These are phyloP conservation scores for Lomentospora prolificans DNA, from an alignment of 2,329 filamentous ascomycete species.

Conservation along the genomic window DNA sequence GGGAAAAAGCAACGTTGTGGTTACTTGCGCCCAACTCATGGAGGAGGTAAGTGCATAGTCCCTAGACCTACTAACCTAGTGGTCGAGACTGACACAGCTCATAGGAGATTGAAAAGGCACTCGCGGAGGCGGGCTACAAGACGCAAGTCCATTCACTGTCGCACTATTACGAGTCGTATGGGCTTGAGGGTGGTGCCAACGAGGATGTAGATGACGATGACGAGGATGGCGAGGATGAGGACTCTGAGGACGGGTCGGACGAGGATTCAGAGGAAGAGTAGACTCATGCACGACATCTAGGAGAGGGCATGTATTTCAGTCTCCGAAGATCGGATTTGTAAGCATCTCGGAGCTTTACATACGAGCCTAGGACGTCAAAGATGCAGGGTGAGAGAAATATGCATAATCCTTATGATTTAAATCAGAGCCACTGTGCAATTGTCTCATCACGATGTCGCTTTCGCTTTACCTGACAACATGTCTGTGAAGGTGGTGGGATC, in stretches of 20 bases:
- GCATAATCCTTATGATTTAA: too few species aligned
- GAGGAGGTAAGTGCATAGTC: constrained; percentile 55
- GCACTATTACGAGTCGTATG: constrained; percentile 85
- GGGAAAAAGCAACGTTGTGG: constrained; percentile 70
- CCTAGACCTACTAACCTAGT: constrained; percentile 3
- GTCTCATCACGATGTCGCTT: too few species aligned
- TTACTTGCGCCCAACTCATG: constrained; percentile 82
- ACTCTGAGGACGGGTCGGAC: constrained; percentile 11
- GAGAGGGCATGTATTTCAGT: too few species aligned
- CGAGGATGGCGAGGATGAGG: constrained; percentile 17
- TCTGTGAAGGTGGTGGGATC: too few species aligned
- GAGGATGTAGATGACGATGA: constrained; percentile 50
- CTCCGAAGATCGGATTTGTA: background rate
- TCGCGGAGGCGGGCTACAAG: constrained; percentile 68
- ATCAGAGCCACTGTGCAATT: too few species aligned
- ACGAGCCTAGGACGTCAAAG: background rate
- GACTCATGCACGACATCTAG: background rate
- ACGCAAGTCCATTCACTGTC: constrained; percentile 64
- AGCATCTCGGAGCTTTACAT: background rate
- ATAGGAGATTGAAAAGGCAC: constrained; percentile 65
- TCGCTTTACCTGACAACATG: too few species aligned
- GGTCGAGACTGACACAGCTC: background rate
- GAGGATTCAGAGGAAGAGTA: constrained; percentile 12
- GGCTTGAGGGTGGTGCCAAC: constrained; percentile 54
- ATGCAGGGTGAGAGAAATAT: background rate